A percentile compares a stretch with the other conserved stretches of the same genome.
Conservation (phyloP, 2,329 filamentous ascomycete species). For the Stagonosporopsis rhizophila region DNA sequence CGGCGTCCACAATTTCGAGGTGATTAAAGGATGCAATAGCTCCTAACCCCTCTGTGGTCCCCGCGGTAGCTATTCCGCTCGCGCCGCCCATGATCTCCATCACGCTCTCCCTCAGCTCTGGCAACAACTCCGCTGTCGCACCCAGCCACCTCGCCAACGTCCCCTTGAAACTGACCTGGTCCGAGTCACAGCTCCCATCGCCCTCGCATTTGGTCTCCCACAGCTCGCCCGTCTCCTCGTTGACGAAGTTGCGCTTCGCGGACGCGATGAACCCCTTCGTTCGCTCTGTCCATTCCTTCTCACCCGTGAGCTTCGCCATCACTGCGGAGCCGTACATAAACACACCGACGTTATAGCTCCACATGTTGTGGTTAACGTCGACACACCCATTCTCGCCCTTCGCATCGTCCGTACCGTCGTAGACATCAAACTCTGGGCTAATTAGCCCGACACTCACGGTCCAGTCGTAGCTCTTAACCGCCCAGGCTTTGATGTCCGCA, state of each 20-base stretch:
- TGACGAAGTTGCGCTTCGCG: conserved; percentile 34
- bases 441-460: conserved; percentile 57
- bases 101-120: conserved; percentile 25
- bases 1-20: conserved; percentile 30
- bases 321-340: conserved; percentile 58
- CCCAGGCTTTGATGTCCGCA: conserved; percentile 62
- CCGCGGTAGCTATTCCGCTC: conserved; percentile 13
- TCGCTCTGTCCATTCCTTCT: conserved; percentile 29
- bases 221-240: conserved; percentile 27
- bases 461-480: conserved; percentile 67
- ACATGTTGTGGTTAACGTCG: conserved; percentile 51
- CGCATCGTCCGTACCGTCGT: conserved; percentile 56
- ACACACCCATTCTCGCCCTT: conserved; percentile 53
- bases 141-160: conserved; percentile 39
- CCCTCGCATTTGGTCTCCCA: conserved; percentile 70
- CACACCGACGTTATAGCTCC: conserved; percentile 60
- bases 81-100: conserved; percentile 20
- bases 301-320: conserved; percentile 30
- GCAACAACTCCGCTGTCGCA: conserved; percentile 30
- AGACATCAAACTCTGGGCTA: conserved; percentile 57
- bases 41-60: conserved; percentile 15
- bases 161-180: conserved; percentile 73
- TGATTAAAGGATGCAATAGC: conserved; percentile 26
- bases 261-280: conserved; percentile 47
- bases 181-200: conserved; percentile 64